Conservation (phyloP, 805 yeast genomes). For the Lipomyces starkeyi region DNA sequence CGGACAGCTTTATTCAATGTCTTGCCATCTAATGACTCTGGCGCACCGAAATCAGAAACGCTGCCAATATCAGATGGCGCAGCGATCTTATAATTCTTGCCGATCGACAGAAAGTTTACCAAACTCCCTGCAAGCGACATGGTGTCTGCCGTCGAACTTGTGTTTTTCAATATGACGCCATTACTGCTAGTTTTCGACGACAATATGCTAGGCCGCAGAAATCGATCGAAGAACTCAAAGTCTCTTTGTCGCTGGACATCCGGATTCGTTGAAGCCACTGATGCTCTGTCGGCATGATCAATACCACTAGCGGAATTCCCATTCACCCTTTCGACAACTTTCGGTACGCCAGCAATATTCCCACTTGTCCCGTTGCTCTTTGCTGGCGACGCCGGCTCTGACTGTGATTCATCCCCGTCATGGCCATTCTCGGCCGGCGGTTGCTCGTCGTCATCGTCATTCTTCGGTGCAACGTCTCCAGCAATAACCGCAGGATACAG, state of each 20-base stretch:
- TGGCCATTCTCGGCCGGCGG: neutral
- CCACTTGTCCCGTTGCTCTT: neutral
- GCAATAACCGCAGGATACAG: slow-evolving; percentile 53
- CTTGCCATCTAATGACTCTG: slow-evolving; percentile 25
- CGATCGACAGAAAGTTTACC: slow-evolving; percentile 31
- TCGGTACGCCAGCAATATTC: too few relatives aligned
- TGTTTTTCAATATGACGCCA: slow-evolving; percentile 5
- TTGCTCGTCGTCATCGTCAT: neutral
- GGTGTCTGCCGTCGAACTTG: slow-evolving; percentile 18
- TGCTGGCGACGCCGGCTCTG: neutral
- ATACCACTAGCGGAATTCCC: neutral
- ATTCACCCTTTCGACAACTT: neutral
- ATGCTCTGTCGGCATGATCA: slow-evolving; percentile 14
- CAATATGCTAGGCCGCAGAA: slow-evolving; percentile 25
- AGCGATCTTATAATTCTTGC: slow-evolving; percentile 20
- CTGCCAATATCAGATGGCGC: slow-evolving; percentile 19
- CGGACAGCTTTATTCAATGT: slow-evolving; percentile 39
- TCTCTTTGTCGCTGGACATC: slow-evolving; percentile 22
- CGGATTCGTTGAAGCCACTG: slow-evolving; percentile 20
- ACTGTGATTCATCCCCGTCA: neutral
- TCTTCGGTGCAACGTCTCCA: slow-evolving; percentile 21
- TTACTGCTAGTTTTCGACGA: slow-evolving; percentile 12
- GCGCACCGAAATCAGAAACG: slow-evolving; percentile 7
- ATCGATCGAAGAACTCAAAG: slow-evolving; percentile 33
- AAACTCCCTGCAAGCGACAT: slow-evolving; percentile 27